Base-by-base conservation (phyloP, 495 filamentous ascomycete genomes). In the Corynascus novoguineensis region DNA sequence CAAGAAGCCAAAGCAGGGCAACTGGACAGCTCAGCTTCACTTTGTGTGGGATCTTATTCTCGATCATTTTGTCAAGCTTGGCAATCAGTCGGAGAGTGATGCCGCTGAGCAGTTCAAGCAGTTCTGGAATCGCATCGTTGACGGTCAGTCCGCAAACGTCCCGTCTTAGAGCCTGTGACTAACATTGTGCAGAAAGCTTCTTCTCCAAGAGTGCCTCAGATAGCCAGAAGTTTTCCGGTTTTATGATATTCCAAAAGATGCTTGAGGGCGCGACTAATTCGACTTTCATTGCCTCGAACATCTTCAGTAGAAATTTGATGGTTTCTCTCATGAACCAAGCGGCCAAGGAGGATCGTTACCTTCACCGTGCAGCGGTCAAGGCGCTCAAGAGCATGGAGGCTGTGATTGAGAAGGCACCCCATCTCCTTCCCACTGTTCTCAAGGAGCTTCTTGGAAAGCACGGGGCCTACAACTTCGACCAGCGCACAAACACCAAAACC, bases 61-160 rank as follows among this genome's bases (percentile, higher is more conserved):
- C 21, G 75, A 68, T 17, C 69, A 77, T 29, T 83, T 76, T 60
- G 54, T 75, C 41, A 67, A 65, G 14, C 62, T 64, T n/a, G 69
- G 64, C 11, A 65, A 68, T 31, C 44, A 68, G 28, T 55, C 56
- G 4, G 58, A 64, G 34, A 48, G 22, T 3, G 61, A 63, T 38
- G 63, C 56, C 22, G 60, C 65, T 32, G 65, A 80, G 62, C 64
- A 83, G 40, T 91, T 96, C 65, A 73, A 74, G 47, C 81, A 87
- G 34, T 92, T 97, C 63, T 98, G 93, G 93, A 82, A 82, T n/a
- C 83, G 88, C 21, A 83, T 86, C 58, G 87, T 97, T 55, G 93
- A 97, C 70, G 82, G 86, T 89, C 68, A 80, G 86, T 80, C 14
- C 32, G 17, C 32, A 32, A 3, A 19, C 5, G 41, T 17, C 22